Base-by-base conservation (phyloP, 257 asterid genomes). In the Forsythia suspensa region DNA sequence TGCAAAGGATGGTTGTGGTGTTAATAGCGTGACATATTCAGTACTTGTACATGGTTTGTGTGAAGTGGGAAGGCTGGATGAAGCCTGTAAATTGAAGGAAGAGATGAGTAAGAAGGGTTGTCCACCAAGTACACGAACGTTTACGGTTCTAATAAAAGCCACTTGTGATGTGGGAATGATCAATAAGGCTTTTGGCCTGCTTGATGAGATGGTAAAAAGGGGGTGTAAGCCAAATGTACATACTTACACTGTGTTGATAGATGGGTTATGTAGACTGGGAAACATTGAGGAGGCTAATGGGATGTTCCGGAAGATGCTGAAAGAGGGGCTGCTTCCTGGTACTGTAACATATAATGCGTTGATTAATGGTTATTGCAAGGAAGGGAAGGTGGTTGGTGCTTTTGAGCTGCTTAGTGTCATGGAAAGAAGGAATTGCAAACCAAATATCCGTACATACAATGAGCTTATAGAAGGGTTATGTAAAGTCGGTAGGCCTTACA, bases 381-480 rank as follows among this genome's bases (percentile, higher is more conserved):
- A 88, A 73, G 90, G n/a, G 68, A 57, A 36, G 38, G 86, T 86
- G 73, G 83, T 84, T 55, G 73, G 83, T 69, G 92, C 88, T 67
- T 84, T 86, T 71, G 90, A 88, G 87, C 59, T 88, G 79, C 88
- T 88, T 37, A 88, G 88, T 55, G 46, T 86, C 71, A 84, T 88
- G 92, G 88, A 86, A 75, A 84, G 86, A 68, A 72, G 80, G 77
- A 73, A 51, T 4, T 84, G 92, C 82, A 82, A 67, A 66, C 90
- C 88, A 5, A 88, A 84, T 79, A 82, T 88, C 20, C 80, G 88
- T 9, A 86, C 92, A 3, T 88, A 82, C 69, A 88, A 88, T 63
- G 90, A 88, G 83, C 87, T 88, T 29, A 78, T 86, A 29, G 87
- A 80, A 78, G 91, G 89, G 74, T 55, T 88, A 80, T 88, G 89